Conservation (phyloP, 2,329 filamentous ascomycete genomes). For the Aspergillus sp. region DNA sequence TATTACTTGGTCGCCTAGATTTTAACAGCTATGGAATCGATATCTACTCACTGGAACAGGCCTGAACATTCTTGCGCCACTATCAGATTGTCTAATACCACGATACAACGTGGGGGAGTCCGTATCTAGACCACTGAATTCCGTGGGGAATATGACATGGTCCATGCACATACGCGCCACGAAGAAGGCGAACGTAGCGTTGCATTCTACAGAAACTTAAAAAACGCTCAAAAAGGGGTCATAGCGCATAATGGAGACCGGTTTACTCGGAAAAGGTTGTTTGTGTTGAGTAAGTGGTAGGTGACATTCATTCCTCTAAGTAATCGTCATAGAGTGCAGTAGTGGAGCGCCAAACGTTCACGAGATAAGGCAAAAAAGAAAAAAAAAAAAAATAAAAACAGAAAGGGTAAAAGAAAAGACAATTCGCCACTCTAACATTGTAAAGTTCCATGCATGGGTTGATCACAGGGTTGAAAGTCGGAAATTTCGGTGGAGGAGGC, state of each 20-base stretch:
- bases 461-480: neutral
- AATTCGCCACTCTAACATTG: neutral
- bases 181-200: neutral
- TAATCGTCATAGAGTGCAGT: constrained; percentile 8
- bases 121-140: neutral
- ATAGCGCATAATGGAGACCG: neutral
- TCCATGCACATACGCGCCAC: neutral
- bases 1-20: neutral
- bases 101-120: neutral
- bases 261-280: neutral
- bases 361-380: neutral
- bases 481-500: neutral
- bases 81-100: neutral
- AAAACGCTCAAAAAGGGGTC: neutral
- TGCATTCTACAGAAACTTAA: neutral
- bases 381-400: neutral
- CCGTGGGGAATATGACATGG: neutral
- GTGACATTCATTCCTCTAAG: neutral
- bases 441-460: neutral
- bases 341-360: neutral
- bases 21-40: neutral
- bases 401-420: neutral
- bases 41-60: too few relatives aligned
- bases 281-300: neutral
- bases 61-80: neutral